A percentile compares a stretch with the other conserved stretches of the same genome.
phyloP scores from a whole-genome alignment of 2,329 filamentous ascomycete species.

The Neofusicoccum laricinum region DNA sequence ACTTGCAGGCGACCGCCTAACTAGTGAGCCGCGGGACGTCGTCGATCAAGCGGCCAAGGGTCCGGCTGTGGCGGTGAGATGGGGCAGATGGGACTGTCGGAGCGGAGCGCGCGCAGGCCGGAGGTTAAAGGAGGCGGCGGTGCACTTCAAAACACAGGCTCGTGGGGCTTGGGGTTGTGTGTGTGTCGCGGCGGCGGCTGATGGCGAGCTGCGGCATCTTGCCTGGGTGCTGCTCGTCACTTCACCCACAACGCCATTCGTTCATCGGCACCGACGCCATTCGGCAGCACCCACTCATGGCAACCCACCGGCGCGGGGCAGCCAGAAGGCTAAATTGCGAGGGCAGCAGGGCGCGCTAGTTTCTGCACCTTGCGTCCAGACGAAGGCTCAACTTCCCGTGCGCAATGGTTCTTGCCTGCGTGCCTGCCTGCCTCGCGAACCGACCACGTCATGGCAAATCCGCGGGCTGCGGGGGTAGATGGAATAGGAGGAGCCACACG shows the following conservation, averaged over 20 bases:
- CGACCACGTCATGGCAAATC: too few relatives aligned
- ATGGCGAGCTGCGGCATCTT: not conserved
- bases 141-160: slow-evolving; percentile 9
- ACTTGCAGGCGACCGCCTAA: slow-evolving; percentile 7
- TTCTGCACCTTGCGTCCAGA: too few relatives aligned
- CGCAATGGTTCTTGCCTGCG: too few relatives aligned
- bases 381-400: too few relatives aligned
- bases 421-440: too few relatives aligned
- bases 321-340: not conserved
- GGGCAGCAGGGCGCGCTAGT: too few relatives aligned
- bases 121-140: slow-evolving; percentile 3
- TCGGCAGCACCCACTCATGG: not conserved
- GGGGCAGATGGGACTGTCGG: not conserved
- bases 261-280: not conserved
- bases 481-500: not conserved
- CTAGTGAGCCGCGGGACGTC: slow-evolving; percentile 14
- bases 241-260: not conserved
- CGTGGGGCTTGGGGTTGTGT: not conserved
- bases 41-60: slow-evolving; percentile 15
- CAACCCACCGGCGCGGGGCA: not conserved
- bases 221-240: not conserved
- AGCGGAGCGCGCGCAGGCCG: not conserved
- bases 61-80: slow-evolving; percentile 16
- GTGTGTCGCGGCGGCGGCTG: not conserved
- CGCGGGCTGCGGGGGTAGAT: too few relatives aligned